Conservation (phyloP, 768 basidiomycete species). For the Agrocybe chaxingu region DNA sequence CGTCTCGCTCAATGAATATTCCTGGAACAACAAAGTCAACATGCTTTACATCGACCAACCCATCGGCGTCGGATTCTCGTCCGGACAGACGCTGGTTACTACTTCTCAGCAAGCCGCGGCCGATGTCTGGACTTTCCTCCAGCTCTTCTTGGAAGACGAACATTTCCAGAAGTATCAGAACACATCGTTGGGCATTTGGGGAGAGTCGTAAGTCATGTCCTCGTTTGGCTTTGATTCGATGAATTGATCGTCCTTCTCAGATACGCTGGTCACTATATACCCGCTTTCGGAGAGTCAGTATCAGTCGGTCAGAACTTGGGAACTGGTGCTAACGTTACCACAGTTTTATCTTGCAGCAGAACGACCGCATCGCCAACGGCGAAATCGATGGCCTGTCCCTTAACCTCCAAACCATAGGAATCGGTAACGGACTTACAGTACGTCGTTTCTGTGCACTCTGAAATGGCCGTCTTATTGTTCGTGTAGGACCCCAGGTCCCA, state of each 20-base stretch:
- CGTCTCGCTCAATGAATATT: constrained; percentile 48
- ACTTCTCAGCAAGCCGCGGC: constrained; percentile 52
- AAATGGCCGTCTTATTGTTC: not conserved
- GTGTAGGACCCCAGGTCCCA: constrained; percentile 27
- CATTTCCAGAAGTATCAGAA: constrained; percentile 46
- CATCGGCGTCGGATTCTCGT: constrained; percentile 62
- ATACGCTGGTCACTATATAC: constrained; percentile 72
- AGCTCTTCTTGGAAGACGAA: constrained; percentile 58
- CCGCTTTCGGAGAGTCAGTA: constrained; percentile 50
- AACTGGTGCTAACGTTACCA: too few species aligned
- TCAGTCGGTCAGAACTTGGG: too few species aligned
- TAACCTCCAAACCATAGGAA: constrained; percentile 60
- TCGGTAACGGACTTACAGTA: constrained; percentile 63
- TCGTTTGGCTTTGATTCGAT: not conserved
- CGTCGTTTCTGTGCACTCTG: constrained; percentile 3
- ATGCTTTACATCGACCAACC: constrained; percentile 63
- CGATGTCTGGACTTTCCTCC: constrained; percentile 61
- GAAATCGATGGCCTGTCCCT: constrained; percentile 41
- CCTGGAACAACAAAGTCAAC: constrained; percentile 58
- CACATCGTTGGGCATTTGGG: constrained; percentile 57
- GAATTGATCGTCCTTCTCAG: constrained; percentile 23
- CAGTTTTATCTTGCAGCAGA: constrained; percentile 53
- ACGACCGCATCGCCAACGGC: constrained; percentile 49
- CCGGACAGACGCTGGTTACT: constrained; percentile 45
- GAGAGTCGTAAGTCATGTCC: constrained; percentile 44